Percentiles rank a stretch among this genome's conserved stretches.
Evolutionary conservation across 2,329 filamentous ascomycete species (phyloP).

Genomic region (Phaeoacremonium minimum): DNA sequence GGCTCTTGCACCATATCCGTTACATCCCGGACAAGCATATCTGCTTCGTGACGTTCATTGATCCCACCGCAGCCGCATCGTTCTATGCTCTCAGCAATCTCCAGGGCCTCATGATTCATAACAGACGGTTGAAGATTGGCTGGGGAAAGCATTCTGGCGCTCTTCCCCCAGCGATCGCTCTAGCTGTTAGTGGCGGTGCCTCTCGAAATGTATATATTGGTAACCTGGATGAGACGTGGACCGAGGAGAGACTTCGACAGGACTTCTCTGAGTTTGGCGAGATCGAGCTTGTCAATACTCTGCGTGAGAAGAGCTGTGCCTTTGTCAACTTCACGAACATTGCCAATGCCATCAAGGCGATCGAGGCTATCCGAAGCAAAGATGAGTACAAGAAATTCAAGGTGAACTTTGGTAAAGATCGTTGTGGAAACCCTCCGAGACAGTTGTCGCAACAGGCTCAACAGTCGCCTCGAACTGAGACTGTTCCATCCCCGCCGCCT

Average conservation of each 20-base stretch:
- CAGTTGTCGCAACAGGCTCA: slow-evolving; percentile 65
- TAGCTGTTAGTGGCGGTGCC: slow-evolving; percentile 92
- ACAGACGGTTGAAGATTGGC: slow-evolving; percentile 93
- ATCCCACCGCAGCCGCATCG: slow-evolving; percentile 93
- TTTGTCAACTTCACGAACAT: slow-evolving; percentile 99
- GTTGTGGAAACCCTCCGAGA: slow-evolving; percentile 92
- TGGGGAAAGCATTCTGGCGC: slow-evolving; percentile 99
- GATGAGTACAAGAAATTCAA: slow-evolving; percentile 99
- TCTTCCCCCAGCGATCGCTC: slow-evolving; percentile 88
- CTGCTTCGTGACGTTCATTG: slow-evolving; percentile 99
- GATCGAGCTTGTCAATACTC: slow-evolving; percentile 93
- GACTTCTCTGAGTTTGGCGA: slow-evolving; percentile 98
- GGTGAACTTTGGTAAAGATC: slow-evolving; percentile 99
- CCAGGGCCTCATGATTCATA: slow-evolving; percentile 98
- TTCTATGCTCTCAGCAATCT: slow-evolving; percentile 98
- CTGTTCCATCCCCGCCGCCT: slow-evolving; percentile 51
- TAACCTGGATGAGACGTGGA: slow-evolving; percentile 96
- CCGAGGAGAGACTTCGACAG: slow-evolving; percentile 88
- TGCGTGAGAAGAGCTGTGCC: slow-evolving; percentile 97
- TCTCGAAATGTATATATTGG: slow-evolving; percentile 99
- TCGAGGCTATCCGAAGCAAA: slow-evolving; percentile 88
- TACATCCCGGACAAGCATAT: slow-evolving; percentile 99
- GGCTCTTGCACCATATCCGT: slow-evolving; percentile 93
- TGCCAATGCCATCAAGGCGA: slow-evolving; percentile 98
- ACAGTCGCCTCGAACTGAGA: slow-evolving; percentile 60